Base-by-base conservation (phyloP, 768 basidiomycete species). In the Gloeophyllum trabeum region DNA sequence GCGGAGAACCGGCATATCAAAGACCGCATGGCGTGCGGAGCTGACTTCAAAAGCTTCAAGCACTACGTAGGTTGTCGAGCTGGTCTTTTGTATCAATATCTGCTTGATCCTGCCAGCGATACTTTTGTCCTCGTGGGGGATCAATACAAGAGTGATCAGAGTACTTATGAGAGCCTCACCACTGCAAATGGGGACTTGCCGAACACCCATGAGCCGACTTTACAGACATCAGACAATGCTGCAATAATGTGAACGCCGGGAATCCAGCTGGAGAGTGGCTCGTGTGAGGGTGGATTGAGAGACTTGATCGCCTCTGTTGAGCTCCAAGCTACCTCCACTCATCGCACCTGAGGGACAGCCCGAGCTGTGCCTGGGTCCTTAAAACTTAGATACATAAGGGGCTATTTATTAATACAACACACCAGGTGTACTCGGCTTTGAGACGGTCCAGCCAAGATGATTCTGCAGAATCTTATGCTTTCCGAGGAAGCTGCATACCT, bases 391-490 rank as follows among this genome's bases (percentile, higher is more conserved):
- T 10, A 32, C 16, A 16, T 10, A 10, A 16, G 10, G 28, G 10
- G 10, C 10, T 10, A 10, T 10, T 10, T 32, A 16, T 32, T 16
- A 32, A 10, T 32, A 32, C 16, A 10, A 32, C 28, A 10, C 16
- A 37, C 36, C 36, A 7, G 36, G 10, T 7, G 20, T 37, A 7
- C 10, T 19, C 7, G 36, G 36, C 36, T 37, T 21, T 7, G 36
- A 10, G 10, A 10, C 36, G 13, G 7, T 10, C 52, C 52, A 53
- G 1, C 52, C 48, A 4, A 53, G 39, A 30, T 49, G 50, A 0
- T 41, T 42, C 22, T 53, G 52, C 5, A 53, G 10, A 0, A 42
- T 32, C 1, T 24, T 44, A 7, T 23, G 10, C 1, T 12, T 28
- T 1, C 1, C 2, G 1, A 54, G 19, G 6, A 51, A 4, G 3